Base-by-base conservation (phyloP, 176 grass and related monocot genomes). In the Zea mays region DNA sequence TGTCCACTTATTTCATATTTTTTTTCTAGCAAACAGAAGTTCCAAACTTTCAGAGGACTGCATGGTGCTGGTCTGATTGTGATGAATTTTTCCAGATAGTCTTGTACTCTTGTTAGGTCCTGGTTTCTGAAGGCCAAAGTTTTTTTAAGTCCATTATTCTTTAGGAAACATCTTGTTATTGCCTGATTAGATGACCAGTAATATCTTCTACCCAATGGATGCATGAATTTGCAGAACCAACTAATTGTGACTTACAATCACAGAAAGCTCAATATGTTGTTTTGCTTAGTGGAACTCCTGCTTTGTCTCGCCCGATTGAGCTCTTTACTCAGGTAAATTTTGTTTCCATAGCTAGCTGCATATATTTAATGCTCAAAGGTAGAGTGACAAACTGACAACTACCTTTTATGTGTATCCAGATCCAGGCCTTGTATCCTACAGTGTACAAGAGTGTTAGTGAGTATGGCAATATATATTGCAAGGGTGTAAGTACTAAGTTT, bases 201-300 rank as follows among this genome's bases (percentile, higher is more conserved):
- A 46, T 13, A 57, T 65, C 77, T 27, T 57, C 8, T 45, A 79
- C 16, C 6, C 11, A 80, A 64, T 65, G 64, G 46, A 64, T 76
- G 44, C 6, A 7, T 33, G 41, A 49, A 63, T 79, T 21, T 16
- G 15, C 54, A 77, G 49, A 72, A 78, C 64, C 64, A 78, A 86
- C 27, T 61, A 58, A 75, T 21, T 46, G 36, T 61, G 48, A 67
- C 12, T 73, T 74, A 20, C 81, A 88, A 84, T 91, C 74, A 60
- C 89, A 98, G 91, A 98, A 98, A 92, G 95, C 95, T 84, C 61
- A 75, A 61, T 89, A 92, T 86, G 91, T 71, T 62, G 65, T 98
- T 82, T 88, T 98, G 65, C 91, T 98, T 16, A 98, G 95, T 75
- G 95, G 89, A 15, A 98, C 95, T 70, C 95, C 95, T 72, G 95